phyloP scores from a whole-genome alignment of 202 grass and related monocot genomes.

The Cymbopogon flexuosus region DNA sequence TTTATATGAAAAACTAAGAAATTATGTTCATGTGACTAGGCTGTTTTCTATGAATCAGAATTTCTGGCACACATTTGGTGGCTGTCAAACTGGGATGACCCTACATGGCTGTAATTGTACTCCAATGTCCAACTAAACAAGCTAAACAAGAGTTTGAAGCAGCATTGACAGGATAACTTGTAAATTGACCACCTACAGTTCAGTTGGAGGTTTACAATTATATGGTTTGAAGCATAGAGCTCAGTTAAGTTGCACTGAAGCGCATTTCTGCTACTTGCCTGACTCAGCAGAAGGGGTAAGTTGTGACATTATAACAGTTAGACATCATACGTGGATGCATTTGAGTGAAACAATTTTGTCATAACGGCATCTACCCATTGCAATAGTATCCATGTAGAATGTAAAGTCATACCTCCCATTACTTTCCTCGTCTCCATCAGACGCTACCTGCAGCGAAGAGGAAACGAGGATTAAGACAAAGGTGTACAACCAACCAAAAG shows the following conservation, averaged over 20 bases:
- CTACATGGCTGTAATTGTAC: conserved; percentile 11
- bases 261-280: not conserved
- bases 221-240: not conserved
- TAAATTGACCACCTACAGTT: not conserved
- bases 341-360: not conserved
- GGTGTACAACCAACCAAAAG: not conserved
- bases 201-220: not conserved
- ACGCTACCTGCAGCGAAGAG: conserved; percentile 23
- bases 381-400: conserved; percentile 5
- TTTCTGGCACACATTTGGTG: not conserved
- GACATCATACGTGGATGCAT: not conserved
- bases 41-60: not conserved
- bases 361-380: not conserved
- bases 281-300: not conserved
- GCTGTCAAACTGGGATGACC: conserved; percentile 14
- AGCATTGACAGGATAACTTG: not conserved
- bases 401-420: conserved; percentile 28
- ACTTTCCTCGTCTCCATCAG: conserved; percentile 33
- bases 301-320: not conserved
- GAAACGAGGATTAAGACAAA: conserved; percentile 15
- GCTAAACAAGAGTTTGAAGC: not conserved
- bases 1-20: not conserved
- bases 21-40: not conserved
- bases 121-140: not conserved
- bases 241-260: not conserved